Conservation (phyloP, 768 basidiomycete genomes). For the Pleurotus djamor region DNA sequence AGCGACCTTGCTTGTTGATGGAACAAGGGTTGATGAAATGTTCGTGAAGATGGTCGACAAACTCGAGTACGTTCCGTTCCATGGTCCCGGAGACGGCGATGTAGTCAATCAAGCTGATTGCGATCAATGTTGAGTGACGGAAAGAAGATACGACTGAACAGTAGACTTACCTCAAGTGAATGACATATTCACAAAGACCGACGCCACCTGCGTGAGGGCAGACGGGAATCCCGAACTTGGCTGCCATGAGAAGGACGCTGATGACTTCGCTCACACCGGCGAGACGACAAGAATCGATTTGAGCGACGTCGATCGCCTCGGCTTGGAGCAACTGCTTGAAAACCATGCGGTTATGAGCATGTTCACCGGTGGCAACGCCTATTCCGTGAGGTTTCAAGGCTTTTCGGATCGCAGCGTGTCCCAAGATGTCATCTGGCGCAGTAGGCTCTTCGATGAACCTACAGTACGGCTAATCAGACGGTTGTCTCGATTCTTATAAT, state of each 20-base stretch:
- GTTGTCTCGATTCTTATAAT: neutral
- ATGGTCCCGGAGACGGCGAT: conserved; percentile 88
- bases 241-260: conserved; percentile 85
- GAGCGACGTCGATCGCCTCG: conserved; percentile 91
- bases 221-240: conserved; percentile 86
- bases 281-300: conserved; percentile 93
- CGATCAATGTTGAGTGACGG: no score
- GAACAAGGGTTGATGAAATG: conserved; percentile 89
- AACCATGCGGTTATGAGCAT: conserved; percentile 92
- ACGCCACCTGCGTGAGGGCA: conserved; percentile 97
- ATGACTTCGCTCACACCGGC: conserved; percentile 95
- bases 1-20: conserved; percentile 81
- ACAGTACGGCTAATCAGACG: neutral
- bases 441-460: conserved; percentile 96
- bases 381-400: conserved; percentile 78
- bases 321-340: conserved; percentile 92
- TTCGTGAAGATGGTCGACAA: conserved; percentile 90
- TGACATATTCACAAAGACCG: conserved; percentile 90
- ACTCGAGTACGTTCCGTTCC: conserved; percentile 93
- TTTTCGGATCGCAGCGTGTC: conserved; percentile 78
- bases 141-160: no score
- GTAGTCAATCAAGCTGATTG: conserved; percentile 81
- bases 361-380: conserved; percentile 92
- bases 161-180: conserved; percentile 60
- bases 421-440: conserved; percentile 88